Evolutionary conservation across 352 stramenopile genomes (phyloP).

Genomic region (Albugo candida): DNA sequence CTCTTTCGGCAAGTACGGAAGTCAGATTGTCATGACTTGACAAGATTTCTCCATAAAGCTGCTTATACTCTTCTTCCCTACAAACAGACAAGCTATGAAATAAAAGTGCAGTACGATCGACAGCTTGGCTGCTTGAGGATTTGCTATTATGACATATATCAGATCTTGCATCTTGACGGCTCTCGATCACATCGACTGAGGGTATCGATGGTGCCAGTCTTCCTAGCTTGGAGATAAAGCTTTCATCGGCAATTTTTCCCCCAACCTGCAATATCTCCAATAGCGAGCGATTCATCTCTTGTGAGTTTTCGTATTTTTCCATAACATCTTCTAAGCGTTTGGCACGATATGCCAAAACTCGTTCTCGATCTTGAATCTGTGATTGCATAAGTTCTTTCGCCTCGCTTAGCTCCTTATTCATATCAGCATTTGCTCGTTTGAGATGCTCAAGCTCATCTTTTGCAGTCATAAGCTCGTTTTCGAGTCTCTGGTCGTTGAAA

Average conservation of each 20-base stretch:
- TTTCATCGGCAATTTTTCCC: background rate
- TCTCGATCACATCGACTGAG: too few species aligned
- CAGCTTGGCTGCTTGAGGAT: background rate
- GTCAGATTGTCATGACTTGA: slow-evolving; percentile 15
- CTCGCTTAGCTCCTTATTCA: slow-evolving; percentile 19
- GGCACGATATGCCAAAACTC: slow-evolving; percentile 38
- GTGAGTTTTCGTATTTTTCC: slow-evolving; percentile 23
- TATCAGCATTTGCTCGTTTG: slow-evolving; percentile 13
- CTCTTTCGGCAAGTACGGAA: slow-evolving; percentile 15
- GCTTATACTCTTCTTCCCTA: slow-evolving; percentile 34
- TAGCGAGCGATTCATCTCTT: slow-evolving; percentile 28
- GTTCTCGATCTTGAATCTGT: slow-evolving; percentile 49
- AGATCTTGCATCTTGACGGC: too few species aligned
- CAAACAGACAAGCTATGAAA: slow-evolving; percentile 36
- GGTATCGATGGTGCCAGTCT: background rate
- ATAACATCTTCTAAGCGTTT: slow-evolving; percentile 42
- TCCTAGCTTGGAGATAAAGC: background rate
- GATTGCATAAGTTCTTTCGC: slow-evolving; percentile 19
- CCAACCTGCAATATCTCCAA: slow-evolving; percentile 22
- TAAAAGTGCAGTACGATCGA: slow-evolving; percentile 13
- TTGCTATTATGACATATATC: too few species aligned
- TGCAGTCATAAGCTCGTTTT: slow-evolving; percentile 28
- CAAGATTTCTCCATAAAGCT: slow-evolving; percentile 23
- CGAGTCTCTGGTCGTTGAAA: slow-evolving; percentile 42
- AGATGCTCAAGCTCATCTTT: slow-evolving; percentile 21